Percentiles rank a stretch among this genome's conserved stretches.
These are phyloP conservation scores for Rhododendron simsii DNA, from an alignment of 148 eudicot species.

Conservation along the genomic window DNA sequence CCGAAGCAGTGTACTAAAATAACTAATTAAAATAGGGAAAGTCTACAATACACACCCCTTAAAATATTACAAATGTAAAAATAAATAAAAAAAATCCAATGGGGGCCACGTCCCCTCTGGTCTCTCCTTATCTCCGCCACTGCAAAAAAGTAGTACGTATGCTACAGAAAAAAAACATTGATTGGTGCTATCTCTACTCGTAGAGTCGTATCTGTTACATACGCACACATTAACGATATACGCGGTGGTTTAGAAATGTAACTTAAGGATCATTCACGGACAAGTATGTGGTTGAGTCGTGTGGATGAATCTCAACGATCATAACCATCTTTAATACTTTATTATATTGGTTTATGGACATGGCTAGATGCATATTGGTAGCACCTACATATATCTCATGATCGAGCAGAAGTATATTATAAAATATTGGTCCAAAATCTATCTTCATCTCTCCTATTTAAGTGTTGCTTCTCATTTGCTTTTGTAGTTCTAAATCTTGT, in stretches of 20 bases:
- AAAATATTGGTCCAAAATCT: not conserved
- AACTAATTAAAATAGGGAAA: no score
- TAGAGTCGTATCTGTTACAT: not conserved
- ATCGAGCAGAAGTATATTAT: not conserved
- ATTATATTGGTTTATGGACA: not conserved
- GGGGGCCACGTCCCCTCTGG: no score
- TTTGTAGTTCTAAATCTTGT: not conserved
- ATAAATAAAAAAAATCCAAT: no score
- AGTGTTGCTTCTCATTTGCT: not conserved
- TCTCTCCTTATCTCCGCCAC: no score
- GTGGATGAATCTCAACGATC: not conserved
- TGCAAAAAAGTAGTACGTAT: no score
- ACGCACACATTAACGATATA: not conserved
- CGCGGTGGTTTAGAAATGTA: not conserved
- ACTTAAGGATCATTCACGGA: not conserved
- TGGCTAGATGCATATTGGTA: not conserved
- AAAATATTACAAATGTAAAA: no score
- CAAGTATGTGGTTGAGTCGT: not conserved
- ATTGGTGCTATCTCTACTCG: not conserved
- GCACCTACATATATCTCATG: not conserved
- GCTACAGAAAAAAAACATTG: not conserved
- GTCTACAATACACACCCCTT: no score
- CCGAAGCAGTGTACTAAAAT: no score
- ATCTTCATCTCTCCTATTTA: not conserved
- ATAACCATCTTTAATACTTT: not conserved